Base-by-base conservation (phyloP, 164 flowering plant species). In the Akebia trifoliata region DNA sequence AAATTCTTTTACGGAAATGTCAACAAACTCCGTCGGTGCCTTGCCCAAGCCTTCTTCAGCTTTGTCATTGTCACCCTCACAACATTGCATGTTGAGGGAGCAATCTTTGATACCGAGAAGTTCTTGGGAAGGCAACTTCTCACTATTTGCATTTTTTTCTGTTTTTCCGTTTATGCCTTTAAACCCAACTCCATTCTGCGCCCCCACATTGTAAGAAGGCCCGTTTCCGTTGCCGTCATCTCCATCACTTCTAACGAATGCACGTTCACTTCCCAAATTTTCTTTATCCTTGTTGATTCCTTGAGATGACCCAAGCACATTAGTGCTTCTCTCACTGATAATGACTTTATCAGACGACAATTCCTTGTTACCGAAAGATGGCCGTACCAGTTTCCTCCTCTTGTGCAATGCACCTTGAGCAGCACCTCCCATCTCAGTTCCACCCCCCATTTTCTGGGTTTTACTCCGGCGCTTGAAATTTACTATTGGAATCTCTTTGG, bases 391-490 rank as follows among this genome's bases (percentile, higher is more conserved):
- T 70, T 75, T 83, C 64, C 77, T 74, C 59, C 69, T 72, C 72
- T 76, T 82, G 21, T 8, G 28, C 29, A 28, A 15, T 59, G 25
- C 60, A 44, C 26, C 57, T 24, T 45, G 38, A 60, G 18, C 30
- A 61, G 21, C 25, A 5, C 18, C 26, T 38, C 49, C 43, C 26
- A 46, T 30, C 18, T 36, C 22, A 6, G 14, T 57, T 58, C 55
- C 58, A 21, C 54, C 30, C 37, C 20, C 34, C 15, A 10, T 25
- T 42, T 74, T 78, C 50, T 57, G 64, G 8, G 36, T 11, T 59
- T 71, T 59, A 55, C 85, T 80, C 20, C 83, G 74, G 5, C 85
- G 80, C 61, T 72, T 77, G 54, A 80, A 80, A 63, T 77, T 68
- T 55, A 76, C 44, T 29, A 56, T n/a, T 8, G 72, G 62, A 26